These are phyloP conservation scores for Fusarium annulatum DNA, from an alignment of 2,329 filamentous ascomycete genomes.

Conservation along the genomic window DNA sequence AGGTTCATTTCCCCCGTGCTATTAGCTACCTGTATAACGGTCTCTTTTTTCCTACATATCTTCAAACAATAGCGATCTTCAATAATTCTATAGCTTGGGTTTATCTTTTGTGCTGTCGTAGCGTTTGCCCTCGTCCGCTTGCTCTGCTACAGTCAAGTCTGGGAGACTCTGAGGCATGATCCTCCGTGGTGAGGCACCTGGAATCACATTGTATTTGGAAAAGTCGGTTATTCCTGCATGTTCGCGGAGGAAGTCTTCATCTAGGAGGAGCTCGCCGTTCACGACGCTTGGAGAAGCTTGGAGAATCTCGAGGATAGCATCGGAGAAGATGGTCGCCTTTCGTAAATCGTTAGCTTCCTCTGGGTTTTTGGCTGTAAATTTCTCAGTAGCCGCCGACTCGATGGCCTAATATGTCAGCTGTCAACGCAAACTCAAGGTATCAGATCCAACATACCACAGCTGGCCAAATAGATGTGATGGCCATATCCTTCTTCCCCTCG, in stretches of 20 bases:
- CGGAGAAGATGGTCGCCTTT: slow-evolving; percentile 79
- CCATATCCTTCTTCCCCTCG: slow-evolving; percentile 74
- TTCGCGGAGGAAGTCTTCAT: slow-evolving; percentile 82
- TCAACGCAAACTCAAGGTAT: neutral
- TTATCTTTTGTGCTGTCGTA: slow-evolving; percentile 69
- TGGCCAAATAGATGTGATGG: slow-evolving; percentile 85
- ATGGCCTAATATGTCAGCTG: slow-evolving; percentile 61
- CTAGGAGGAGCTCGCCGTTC: slow-evolving; percentile 78
- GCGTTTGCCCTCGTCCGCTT: slow-evolving; percentile 80
- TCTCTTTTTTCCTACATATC: slow-evolving; percentile 18
- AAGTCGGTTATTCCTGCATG: slow-evolving; percentile 76
- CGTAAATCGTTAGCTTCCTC: slow-evolving; percentile 68
- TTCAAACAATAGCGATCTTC: slow-evolving; percentile 14
- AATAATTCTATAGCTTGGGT: slow-evolving; percentile 52
- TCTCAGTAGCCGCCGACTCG: slow-evolving; percentile 78
- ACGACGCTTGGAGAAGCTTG: slow-evolving; percentile 67
- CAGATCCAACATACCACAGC: slow-evolving; percentile 66
- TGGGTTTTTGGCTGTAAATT: slow-evolving; percentile 58
- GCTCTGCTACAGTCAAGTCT: slow-evolving; percentile 77
- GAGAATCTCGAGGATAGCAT: slow-evolving; percentile 80
- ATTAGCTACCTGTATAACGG: slow-evolving; percentile 34
- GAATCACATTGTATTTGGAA: slow-evolving; percentile 75
- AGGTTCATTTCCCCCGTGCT: slow-evolving; percentile 20
- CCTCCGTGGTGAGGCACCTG: slow-evolving; percentile 71
- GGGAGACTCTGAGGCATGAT: slow-evolving; percentile 83